phyloP scores from a whole-genome alignment of 148 eudicot species.

The Nepenthes gracilis region DNA sequence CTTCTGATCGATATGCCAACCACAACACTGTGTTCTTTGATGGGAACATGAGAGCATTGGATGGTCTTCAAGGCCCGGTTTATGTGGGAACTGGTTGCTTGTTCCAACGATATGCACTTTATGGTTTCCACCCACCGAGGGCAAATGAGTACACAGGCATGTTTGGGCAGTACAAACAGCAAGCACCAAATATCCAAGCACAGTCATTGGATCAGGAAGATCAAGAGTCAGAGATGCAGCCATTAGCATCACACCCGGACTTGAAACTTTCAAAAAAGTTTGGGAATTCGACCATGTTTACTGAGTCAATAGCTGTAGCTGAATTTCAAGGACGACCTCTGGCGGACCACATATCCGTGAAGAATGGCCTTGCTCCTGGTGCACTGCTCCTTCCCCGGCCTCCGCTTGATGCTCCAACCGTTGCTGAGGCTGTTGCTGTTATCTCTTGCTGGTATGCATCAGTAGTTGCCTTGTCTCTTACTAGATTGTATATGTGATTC shows the following conservation, averaged over 20 bases:
- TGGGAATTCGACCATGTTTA: conserved; percentile 68
- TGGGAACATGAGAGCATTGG: conserved; percentile 91
- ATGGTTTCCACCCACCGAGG: conserved; percentile 81
- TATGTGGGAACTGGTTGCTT: conserved; percentile 94
- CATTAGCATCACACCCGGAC: conserved; percentile 61
- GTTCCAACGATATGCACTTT: conserved; percentile 80
- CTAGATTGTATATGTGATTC: background rate
- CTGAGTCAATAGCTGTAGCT: conserved; percentile 65
- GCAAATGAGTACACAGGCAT: conserved; percentile 58
- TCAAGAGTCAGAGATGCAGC: conserved; percentile 23
- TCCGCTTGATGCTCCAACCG: conserved; percentile 83
- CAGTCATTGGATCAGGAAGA: conserved; percentile 20
- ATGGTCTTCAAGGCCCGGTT: conserved; percentile 91
- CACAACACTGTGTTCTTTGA: conserved; percentile 92
- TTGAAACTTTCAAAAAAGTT: conserved; percentile 55
- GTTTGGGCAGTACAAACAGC: conserved; percentile 49
- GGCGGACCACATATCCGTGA: conserved; percentile 70
- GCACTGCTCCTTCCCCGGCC: conserved; percentile 56
- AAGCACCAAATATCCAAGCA: conserved; percentile 12
- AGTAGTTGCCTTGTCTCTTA: background rate
- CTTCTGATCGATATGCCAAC: conserved; percentile 87
- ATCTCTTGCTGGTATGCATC: conserved; percentile 73
- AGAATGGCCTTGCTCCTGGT: conserved; percentile 87
- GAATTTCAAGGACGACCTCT: conserved; percentile 88
- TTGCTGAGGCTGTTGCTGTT: conserved; percentile 89